phyloP scores from a whole-genome alignment of 73 alveolate genomes.

The Paramecium pentaurelia region DNA sequence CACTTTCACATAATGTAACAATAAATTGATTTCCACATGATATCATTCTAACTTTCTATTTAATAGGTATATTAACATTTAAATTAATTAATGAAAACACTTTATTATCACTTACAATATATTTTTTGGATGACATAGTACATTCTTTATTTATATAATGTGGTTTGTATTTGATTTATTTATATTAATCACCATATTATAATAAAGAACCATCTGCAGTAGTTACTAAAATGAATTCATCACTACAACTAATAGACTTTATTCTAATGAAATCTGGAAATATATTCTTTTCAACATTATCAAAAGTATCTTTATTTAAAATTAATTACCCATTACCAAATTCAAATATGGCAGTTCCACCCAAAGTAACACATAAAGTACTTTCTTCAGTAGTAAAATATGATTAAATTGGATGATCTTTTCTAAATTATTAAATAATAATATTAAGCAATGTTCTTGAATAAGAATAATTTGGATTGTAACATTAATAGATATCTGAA shows the following conservation, averaged over 20 bases:
- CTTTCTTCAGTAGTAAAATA: neutral
- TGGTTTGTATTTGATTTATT: slow-evolving; percentile 10
- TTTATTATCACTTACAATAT: slow-evolving; percentile 22
- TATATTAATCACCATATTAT: slow-evolving; percentile 13
- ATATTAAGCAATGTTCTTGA: slow-evolving; percentile 33
- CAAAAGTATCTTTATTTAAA: neutral
- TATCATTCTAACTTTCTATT: neutral
- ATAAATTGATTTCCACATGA: slow-evolving; percentile 56
- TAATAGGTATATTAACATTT: neutral
- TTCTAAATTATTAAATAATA: neutral
- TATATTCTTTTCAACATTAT: neutral
- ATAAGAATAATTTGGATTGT: neutral
- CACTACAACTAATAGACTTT: neutral
- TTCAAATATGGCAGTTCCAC: slow-evolving; percentile 37
- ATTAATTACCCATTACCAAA: slow-evolving; percentile 5
- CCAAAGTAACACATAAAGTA: neutral
- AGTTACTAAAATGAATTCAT: neutral
- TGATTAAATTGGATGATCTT: slow-evolving; percentile 40
- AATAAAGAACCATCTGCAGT: slow-evolving; percentile 30
- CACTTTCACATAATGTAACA: slow-evolving; percentile 34
- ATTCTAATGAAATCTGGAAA: neutral
- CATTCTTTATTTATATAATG: neutral
- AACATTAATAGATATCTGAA: slow-evolving; percentile 22
- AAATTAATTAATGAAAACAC: neutral
- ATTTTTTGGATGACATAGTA: neutral